Base-by-base conservation (phyloP, 176 grass and related monocot species). In the Puya raimondii region DNA sequence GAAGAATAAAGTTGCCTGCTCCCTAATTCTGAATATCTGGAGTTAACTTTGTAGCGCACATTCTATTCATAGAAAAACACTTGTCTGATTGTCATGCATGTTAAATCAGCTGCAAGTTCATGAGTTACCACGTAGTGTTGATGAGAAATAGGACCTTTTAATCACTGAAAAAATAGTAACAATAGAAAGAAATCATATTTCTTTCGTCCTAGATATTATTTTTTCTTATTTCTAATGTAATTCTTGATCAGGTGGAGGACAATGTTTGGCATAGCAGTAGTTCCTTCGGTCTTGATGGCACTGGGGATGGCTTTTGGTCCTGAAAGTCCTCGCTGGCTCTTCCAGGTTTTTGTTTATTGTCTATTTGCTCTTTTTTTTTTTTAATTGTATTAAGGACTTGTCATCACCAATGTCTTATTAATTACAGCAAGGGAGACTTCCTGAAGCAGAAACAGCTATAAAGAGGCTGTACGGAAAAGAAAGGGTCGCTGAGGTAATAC, bases 261-360 rank as follows among this genome's bases (percentile, higher is more conserved):
- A 81, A 99, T 99, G 94, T 99, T 93, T 76, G 72, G 74, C 50
- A 82, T 93, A 29, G 87, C 89, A 69, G 61, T 93, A 48, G 69
- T 90, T 86, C 94, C 89, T 48, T 90, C 94, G 72, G 63, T 99
- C 70, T 70, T 99, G 70, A 69, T 99, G 80, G 89, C 94, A 77
- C 23, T 99, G 59, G 89, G 89, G 72, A 99, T 99, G 87, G 82
- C 77, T 53, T 82, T 99, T 78, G 93, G 84, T 71, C 94, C 94
- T n/a, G 94, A 99, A 85, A 99, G 94, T 59, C 94, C 94, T 72
- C 89, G 89, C n/a, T 99, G 94, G 94, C 69, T 99, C 70, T 92
- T 88, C 85, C 94, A 99, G 94, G 94, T 99, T 72, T 85, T 49
- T 77, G 63, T 12, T 76, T 51, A 1, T 12, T 18, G 21, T 20